These are phyloP conservation scores for Leptodontidium sp. DNA, from an alignment of 2,329 filamentous ascomycete species.

Conservation along the genomic window DNA sequence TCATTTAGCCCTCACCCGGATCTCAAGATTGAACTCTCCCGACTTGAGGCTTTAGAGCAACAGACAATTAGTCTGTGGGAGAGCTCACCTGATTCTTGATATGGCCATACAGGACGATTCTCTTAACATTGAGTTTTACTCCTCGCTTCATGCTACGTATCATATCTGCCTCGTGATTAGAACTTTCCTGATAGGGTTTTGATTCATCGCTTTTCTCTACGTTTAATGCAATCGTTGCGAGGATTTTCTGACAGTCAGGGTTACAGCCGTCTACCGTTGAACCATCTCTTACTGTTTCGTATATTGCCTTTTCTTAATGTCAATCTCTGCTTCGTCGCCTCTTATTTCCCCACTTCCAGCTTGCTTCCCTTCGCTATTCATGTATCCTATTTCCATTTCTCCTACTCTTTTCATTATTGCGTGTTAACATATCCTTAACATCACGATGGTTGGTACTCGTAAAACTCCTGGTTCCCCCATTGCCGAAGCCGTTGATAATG, in stretches of 20 bases:
- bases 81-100: not conserved
- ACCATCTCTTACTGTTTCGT: not conserved
- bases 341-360: not conserved
- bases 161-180: not conserved
- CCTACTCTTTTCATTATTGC: not conserved
- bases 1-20: not conserved
- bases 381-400: not conserved
- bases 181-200: not conserved
- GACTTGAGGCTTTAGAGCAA: not conserved
- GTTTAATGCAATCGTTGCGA: not conserved
- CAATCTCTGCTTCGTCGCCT: not conserved
- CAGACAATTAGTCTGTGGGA: not conserved
- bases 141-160: not conserved
- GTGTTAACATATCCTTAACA: not conserved
- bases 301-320: not conserved
- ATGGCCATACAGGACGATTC: not conserved
- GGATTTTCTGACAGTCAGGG: not conserved
- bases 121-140: not conserved
- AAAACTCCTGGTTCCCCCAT: slow-evolving; percentile 11
- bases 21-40: not conserved
- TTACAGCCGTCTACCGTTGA: not conserved
- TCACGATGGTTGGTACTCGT: slow-evolving; percentile 23
- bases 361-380: not conserved
- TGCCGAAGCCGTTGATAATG: not conserved
- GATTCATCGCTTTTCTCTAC: not conserved